Percentiles rank a stretch among this genome's conserved stretches.
Conservation (phyloP, 1,284 basidiomycete species). For the Fomitopsis pinicola region DNA sequence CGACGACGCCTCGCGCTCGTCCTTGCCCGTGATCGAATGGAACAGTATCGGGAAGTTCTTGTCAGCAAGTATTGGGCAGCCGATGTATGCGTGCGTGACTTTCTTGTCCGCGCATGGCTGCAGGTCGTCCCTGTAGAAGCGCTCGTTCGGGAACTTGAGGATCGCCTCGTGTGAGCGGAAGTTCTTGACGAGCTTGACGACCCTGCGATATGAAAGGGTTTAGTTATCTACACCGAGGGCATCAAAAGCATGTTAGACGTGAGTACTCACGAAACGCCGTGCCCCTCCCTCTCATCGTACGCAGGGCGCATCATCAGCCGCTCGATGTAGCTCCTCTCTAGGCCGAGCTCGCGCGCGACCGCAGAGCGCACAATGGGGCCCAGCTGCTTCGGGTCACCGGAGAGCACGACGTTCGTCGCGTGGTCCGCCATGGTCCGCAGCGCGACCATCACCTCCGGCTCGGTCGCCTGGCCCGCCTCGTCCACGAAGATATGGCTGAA, state of each 20-base stretch:
- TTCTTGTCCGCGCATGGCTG: slow-evolving; percentile 36
- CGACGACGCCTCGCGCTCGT: slow-evolving; percentile 54
- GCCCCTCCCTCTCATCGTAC: slow-evolving; percentile 33
- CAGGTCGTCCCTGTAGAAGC: slow-evolving; percentile 54
- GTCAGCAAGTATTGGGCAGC: slow-evolving; percentile 31
- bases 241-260: neutral
- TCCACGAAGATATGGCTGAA: slow-evolving; percentile 62
- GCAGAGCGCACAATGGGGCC: slow-evolving; percentile 48
- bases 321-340: slow-evolving; percentile 46
- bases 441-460: slow-evolving; percentile 52
- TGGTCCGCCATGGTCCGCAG: slow-evolving; percentile 44
- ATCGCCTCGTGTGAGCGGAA: slow-evolving; percentile 56
- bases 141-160: slow-evolving; percentile 48
- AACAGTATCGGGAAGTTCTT: slow-evolving; percentile 55
- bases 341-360: slow-evolving; percentile 39
- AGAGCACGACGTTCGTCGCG: slow-evolving; percentile 45
- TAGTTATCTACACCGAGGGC: neutral
- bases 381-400: slow-evolving; percentile 56
- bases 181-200: slow-evolving; percentile 57
- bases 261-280: slow-evolving; percentile 33
- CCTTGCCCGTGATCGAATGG: slow-evolving; percentile 54
- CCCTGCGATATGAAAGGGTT: slow-evolving; percentile 27
- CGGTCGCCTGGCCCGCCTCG: slow-evolving; percentile 61
- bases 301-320: slow-evolving; percentile 44
- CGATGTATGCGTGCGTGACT: slow-evolving; percentile 20